Evolutionary conservation across 768 basidiomycete species (phyloP), one percentile per base, ranked within the genome.

Genomic region (Exidia glandulosa): DNA sequence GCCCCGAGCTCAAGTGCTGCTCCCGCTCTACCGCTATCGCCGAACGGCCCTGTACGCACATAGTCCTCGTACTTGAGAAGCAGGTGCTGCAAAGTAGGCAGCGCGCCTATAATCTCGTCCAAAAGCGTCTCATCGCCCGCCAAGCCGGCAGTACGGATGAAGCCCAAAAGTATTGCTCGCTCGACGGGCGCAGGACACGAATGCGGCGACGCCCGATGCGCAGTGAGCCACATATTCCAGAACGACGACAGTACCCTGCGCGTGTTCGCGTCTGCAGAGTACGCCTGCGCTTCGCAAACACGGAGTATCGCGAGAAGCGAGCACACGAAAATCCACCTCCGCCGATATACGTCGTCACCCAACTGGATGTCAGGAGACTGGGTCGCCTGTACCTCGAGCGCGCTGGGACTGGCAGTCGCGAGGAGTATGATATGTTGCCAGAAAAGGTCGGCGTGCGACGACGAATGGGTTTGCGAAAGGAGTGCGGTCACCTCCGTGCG

Each of bases 141-240:
- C n/a, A 66, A 60, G 16, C 68, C 73, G 7, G 81, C 74, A 32
- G 82, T 65, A 48, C 71, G 77, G 32, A 84, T 68, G 64, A 84
- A 81, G 1, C 78, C 68, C 5, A 73, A 68, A 3, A 74, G 63
- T 34, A 81, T 68, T 7, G 72, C 71, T 25, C 74, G 74, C n/a
- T 72, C 67, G 6, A 79, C 69, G 2, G 65, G 60, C 13, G 61
- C 34, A 23, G 68, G 66, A 7, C 3, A n/a, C 37, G 37, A 58
- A 34, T 2, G 32, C 37, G 3, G 58, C 23, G 36, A 47, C 23
- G 13, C 37, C n/a, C n/a, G n/a, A n/a, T n/a, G n/a, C 13, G 30
- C 58, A 47, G 31, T 45, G 5, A 25, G 30, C 37, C 25, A 45
- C 19, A n/a, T 27, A 37, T 29, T 29, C 58, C 23, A 47, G n/a